These are phyloP conservation scores for Aureobasidium lini DNA, from an alignment of 2,329 filamentous ascomycete genomes.

Conservation along the genomic window DNA sequence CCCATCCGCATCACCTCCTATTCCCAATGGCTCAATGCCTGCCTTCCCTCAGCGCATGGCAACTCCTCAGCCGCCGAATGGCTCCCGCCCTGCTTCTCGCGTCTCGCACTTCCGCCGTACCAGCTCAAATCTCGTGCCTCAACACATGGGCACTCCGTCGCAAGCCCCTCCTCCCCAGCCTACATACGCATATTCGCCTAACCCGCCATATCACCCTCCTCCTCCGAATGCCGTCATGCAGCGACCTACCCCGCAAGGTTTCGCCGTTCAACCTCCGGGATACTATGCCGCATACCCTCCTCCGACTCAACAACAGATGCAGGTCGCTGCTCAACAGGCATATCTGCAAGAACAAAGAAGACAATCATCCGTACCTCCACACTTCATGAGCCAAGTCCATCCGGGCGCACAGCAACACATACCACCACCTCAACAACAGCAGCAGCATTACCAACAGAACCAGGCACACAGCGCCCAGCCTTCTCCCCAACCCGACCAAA, in stretches of 20 bases:
- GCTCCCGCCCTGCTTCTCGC: constrained; percentile 71
- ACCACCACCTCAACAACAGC: constrained; percentile 55
- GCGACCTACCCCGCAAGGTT: constrained; percentile 25
- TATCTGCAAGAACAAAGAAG: constrained; percentile 72
- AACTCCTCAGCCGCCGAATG: constrained; percentile 71
- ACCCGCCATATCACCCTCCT: constrained; percentile 64
- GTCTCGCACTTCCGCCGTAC: constrained; percentile 65
- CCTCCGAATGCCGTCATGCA: constrained; percentile 41
- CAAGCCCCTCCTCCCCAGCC: constrained; percentile 50
- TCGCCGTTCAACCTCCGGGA: constrained; percentile 15
- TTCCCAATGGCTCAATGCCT: constrained; percentile 61
- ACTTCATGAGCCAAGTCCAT: constrained; percentile 38
- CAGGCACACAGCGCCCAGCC: constrained; percentile 44
- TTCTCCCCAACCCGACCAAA: constrained; percentile 45
- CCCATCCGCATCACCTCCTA: constrained; percentile 80
- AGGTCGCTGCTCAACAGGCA: constrained; percentile 42
- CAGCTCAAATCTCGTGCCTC: constrained; percentile 62
- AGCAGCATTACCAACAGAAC: constrained; percentile 45
- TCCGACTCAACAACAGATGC: constrained; percentile 44
- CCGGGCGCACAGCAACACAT: constrained; percentile 40
- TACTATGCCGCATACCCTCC: constrained; percentile 21
- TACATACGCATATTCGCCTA: constrained; percentile 76
- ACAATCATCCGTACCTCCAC: constrained; percentile 60
- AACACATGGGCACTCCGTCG: constrained; percentile 42
- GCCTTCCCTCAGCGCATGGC: constrained; percentile 62